Evolutionary conservation across 1,284 basidiomycete genomes (phyloP).

Genomic region (Cystobasidiaceae sp.): DNA sequence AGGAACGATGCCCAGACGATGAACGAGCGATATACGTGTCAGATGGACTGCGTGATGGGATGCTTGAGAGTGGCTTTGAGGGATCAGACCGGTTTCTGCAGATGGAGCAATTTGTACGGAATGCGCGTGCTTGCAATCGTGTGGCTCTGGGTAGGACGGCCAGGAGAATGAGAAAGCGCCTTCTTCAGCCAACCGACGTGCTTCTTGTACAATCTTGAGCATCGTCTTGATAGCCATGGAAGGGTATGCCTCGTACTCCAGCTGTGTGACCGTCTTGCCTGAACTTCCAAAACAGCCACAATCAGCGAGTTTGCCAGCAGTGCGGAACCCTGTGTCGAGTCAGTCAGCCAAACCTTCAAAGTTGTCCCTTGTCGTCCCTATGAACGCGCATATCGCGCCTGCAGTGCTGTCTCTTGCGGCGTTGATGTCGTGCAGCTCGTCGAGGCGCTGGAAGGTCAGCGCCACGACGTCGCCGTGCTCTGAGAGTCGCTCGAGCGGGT

Average conservation of each 20-base stretch:
- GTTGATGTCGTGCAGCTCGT: conserved; percentile 55
- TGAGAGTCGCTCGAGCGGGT: conserved; percentile 29
- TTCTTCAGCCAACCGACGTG: conserved; percentile 47
- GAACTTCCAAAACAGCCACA: no score
- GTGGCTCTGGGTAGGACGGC: conserved; percentile 4
- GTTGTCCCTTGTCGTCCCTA: conserved; percentile 64
- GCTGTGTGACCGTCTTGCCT: conserved; percentile 66
- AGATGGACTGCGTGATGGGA: conserved; percentile 24
- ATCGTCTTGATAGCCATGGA: conserved; percentile 76
- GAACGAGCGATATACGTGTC: conserved; percentile 45
- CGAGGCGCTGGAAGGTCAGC: conserved; percentile 58
- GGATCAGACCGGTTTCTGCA: conserved; percentile 36
- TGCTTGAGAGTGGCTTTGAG: conserved; percentile 32
- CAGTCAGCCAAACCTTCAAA: conserved; percentile 57
- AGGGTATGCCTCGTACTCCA: conserved; percentile 75
- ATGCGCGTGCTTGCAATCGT: background rate
- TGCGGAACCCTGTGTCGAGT: no score
- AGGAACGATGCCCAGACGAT: conserved; percentile 71
- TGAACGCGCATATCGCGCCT: conserved; percentile 67
- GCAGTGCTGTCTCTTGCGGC: conserved; percentile 61
- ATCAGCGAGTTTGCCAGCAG: no score
- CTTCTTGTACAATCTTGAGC: conserved; percentile 55
- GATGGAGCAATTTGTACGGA: conserved; percentile 31
- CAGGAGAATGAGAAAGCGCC: conserved; percentile 17
- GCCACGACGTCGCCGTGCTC: conserved; percentile 54